Percentiles rank a stretch among this genome's conserved stretches.
These are phyloP conservation scores for Cordyceps javanica DNA, from an alignment of 2,329 filamentous ascomycete species.

Conservation along the genomic window DNA sequence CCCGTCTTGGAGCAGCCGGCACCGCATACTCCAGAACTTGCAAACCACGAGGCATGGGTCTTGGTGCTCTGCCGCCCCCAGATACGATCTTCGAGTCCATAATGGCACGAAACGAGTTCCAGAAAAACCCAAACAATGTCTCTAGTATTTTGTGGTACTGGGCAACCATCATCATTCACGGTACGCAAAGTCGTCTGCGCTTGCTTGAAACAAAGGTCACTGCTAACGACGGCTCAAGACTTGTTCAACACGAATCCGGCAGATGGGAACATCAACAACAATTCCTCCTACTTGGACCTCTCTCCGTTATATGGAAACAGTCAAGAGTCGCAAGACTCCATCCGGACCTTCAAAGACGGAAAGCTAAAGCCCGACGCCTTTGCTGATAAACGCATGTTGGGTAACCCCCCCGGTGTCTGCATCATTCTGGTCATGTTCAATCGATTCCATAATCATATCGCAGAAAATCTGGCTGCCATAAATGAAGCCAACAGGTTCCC, in stretches of 20 bases:
- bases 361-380: constrained; percentile 68
- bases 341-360: constrained; percentile 65
- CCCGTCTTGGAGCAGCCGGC: constrained; percentile 60
- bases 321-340: constrained; percentile 57
- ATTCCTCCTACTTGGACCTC: constrained; percentile 66
- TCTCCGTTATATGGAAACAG: constrained; percentile 67
- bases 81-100: constrained; percentile 55
- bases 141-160: constrained; percentile 68
- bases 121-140: constrained; percentile 62
- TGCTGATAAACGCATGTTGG: constrained; percentile 62
- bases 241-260: constrained; percentile 63
- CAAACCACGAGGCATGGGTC: constrained; percentile 50
- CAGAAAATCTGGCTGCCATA: constrained; percentile 71
- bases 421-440: constrained; percentile 73
- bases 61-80: constrained; percentile 62
- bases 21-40: constrained; percentile 62
- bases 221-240: constrained; percentile 33
- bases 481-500: constrained; percentile 78
- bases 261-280: constrained; percentile 56
- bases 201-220: constrained; percentile 10
- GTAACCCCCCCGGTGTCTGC: constrained; percentile 65
- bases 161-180: constrained; percentile 68
- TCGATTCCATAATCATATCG: constrained; percentile 82
- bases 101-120: constrained; percentile 46
- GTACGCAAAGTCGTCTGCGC: constrained; percentile 30